Evolutionary conservation across 257 asterid species (phyloP), one percentile per base, ranked within the genome.

Genomic region (Jaltomata sinuosa): DNA sequence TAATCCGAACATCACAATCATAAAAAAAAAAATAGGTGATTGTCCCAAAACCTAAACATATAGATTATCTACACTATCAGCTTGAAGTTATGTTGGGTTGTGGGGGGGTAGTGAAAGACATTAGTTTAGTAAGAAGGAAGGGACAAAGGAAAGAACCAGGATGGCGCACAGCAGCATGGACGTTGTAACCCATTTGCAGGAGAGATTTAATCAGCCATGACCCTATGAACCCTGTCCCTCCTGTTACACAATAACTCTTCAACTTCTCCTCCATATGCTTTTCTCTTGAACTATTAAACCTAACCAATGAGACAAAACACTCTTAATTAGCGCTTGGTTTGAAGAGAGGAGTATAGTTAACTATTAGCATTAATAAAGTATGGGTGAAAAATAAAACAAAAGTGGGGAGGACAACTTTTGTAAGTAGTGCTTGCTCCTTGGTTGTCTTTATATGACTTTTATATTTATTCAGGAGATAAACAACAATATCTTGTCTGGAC

Each of bases 161-260:
- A 91, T 91, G 79, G 22, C 98, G 91, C 83, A 92, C 89, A 53
- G 98, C 87, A 87, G 97, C 97, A 84, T 93, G 97, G 81, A 96
- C 95, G 1, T 4, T 49, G 89, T 64, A 87, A 40, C 99, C 99
- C 25, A 83, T 87, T 31, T 83, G 85, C 21, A 94, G 93, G 81
- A 96, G 97, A 88, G 96, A 91, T 31, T 85, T 94, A 22, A 94
- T 93, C 34, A 96, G 93, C 97, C 98, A 96, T 67, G 99, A 92
- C n/a, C 98, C 99, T 10, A 96, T 89, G 90, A 89, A 96, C 38
- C 99, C 98, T 5, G 95, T 88, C 55, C 94, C 94, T 69, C 98
- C 98, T 3, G 98, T 95, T 49, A 95, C 98, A 83, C 98, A 95
- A 87, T 92, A 95, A 6, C 87, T 86, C 4, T 40, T 74, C 45